Evolutionary conservation across 176 grass and related monocot species (phyloP).

Genomic region (Rhynchospora pubera): DNA sequence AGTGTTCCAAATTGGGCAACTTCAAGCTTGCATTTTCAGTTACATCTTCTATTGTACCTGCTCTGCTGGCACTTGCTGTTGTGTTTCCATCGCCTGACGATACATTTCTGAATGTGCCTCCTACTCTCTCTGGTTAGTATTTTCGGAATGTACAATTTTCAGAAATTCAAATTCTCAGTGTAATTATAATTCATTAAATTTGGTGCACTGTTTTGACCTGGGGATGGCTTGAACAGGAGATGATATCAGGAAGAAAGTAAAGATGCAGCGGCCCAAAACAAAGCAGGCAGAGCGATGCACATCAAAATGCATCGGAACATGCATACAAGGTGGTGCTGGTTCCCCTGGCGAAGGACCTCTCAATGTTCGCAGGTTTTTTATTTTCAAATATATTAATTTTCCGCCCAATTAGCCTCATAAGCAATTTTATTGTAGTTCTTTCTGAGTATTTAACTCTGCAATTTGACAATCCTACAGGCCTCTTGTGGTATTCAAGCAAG

Average conservation of each 20-base stretch:
- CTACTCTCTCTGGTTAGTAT: slow-evolving; percentile 31
- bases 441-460: neutral
- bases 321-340: slow-evolving; percentile 47
- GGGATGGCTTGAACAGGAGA: slow-evolving; percentile 16
- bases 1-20: slow-evolving; percentile 2
- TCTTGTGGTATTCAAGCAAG: slow-evolving; percentile 39
- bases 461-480: slow-evolving; percentile 29
- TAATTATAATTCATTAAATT: neutral
- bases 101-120: slow-evolving; percentile 34
- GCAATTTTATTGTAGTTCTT: neutral
- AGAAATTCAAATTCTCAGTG: neutral
- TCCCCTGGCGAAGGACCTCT: slow-evolving; percentile 47
- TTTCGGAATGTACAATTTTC: neutral
- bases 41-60: slow-evolving; percentile 8
- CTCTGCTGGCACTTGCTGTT: slow-evolving; percentile 12
- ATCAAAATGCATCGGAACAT: slow-evolving; percentile 36
- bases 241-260: slow-evolving; percentile 24
- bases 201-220: neutral
- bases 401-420: neutral
- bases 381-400: neutral
- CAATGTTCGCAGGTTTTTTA: slow-evolving; percentile 40
- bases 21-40: neutral
- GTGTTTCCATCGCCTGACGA: slow-evolving; percentile 22
- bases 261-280: slow-evolving; percentile 38
- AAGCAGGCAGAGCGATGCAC: slow-evolving; percentile 32